Evolutionary conservation across 768 basidiomycete genomes (phyloP), one percentile per base, ranked within the genome.

Genomic region (Imleria badia): DNA sequence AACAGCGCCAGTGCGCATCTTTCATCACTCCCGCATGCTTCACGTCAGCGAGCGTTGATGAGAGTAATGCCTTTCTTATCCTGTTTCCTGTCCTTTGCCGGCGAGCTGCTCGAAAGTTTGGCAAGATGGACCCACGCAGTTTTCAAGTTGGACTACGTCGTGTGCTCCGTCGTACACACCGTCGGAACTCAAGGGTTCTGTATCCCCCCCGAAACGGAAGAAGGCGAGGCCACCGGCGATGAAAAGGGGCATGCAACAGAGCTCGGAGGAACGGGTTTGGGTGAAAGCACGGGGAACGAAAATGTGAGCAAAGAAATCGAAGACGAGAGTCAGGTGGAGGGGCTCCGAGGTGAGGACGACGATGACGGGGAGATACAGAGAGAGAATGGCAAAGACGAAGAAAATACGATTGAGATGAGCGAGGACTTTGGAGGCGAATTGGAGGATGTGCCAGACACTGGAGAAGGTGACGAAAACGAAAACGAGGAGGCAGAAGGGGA

Each of bases 291-390:
- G 3, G 97, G 97, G 0, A 75, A 77, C 30, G 83, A 96, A 68
- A 89, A 98, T 63, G 88, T 94, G 52, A 94, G 91, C 76, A 88
- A 94, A 63, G 91, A 98, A 66, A 94, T 98, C 49, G 87, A 95
- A 65, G 94, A 98, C 52, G 94, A 98, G 72, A 89, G 90, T 63
- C 96, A 99, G 63, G 90, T 98, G 8, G 97, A 99, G 64, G 97
- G 97, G 0, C 76, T 98, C 22, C 82, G 86, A 66, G 89, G 83
- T 14, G 86, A 91, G 19, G 78, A 80, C 3, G 76, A 80, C 12
- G 71, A 70, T 15, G 56, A 59, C 10, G 71, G 26, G 1, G 60
- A 60, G 17, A 31, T 29, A 8, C 49, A 61, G 40, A 72, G 81
- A 17, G 78, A 81, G 22, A 69, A 75, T 14, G 64, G 63, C 11